Evolutionary conservation across 1,284 basidiomycete species (phyloP).

Genomic region (Mycosarcoma maydis): DNA sequence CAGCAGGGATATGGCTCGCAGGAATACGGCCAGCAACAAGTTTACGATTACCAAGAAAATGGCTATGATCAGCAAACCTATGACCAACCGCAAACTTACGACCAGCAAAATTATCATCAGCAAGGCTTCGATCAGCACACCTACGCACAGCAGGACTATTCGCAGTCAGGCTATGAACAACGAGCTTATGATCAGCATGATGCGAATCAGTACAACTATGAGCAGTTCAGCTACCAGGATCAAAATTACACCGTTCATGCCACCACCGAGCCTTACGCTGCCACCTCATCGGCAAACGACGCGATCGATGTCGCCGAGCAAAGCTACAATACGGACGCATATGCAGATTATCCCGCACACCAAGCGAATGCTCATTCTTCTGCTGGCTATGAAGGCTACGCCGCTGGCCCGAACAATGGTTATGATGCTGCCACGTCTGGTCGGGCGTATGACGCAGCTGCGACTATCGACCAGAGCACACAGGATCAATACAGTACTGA

Average conservation of each 20-base stretch:
- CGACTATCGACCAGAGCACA: slow-evolving; percentile 2
- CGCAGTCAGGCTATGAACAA: slow-evolving; percentile 20
- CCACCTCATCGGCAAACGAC: slow-evolving; percentile 4
- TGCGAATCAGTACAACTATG: too few species aligned
- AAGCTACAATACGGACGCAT: slow-evolving; percentile 20
- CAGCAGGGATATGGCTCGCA: neutral
- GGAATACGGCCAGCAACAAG: slow-evolving; percentile 14
- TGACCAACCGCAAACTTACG: slow-evolving; percentile 16
- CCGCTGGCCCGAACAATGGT: slow-evolving; percentile 9
- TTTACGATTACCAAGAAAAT: slow-evolving; percentile 15
- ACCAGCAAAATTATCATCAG: neutral
- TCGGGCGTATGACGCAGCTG: slow-evolving; percentile 14
- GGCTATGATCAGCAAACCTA: slow-evolving; percentile 13
- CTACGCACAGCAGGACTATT: slow-evolving; percentile 21
- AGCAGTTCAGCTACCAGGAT: slow-evolving; percentile 7
- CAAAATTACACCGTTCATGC: slow-evolving; percentile 13
- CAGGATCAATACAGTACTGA: slow-evolving; percentile 9
- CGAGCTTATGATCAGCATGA: slow-evolving; percentile 8
- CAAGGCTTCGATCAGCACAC: slow-evolving; percentile 12
- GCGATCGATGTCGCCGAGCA: neutral
- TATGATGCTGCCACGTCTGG: slow-evolving; percentile 8
- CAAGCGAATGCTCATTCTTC: slow-evolving; percentile 10
- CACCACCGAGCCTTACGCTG: slow-evolving; percentile 20
- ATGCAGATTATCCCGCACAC: slow-evolving; percentile 5
- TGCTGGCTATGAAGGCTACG: slow-evolving; percentile 14